Evolutionary conservation across 2,329 filamentous ascomycete genomes (phyloP).

Genomic region (Onygena corvina): DNA sequence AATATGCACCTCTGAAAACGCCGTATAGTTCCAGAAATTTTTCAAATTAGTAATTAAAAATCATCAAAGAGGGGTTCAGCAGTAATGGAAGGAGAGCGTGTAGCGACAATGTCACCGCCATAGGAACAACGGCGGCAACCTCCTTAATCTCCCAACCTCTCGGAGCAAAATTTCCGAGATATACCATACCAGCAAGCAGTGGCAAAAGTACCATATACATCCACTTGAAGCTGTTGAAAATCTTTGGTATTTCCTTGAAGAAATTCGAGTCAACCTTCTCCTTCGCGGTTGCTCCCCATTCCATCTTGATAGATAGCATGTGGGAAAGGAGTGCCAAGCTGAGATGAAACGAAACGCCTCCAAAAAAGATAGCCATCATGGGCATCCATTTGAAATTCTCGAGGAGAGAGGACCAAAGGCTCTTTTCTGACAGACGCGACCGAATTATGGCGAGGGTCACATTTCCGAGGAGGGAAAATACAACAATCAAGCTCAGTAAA

Average conservation of each 20-base stretch:
- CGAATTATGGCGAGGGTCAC: constrained; percentile 50
- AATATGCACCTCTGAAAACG: background rate
- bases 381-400: constrained; percentile 54
- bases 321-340: constrained; percentile 67
- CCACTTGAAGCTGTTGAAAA: constrained; percentile 67
- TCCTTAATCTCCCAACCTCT: constrained; percentile 32
- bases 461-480: constrained; percentile 53
- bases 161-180: constrained; percentile 22
- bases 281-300: constrained; percentile 74
- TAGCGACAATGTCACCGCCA: constrained; percentile 16
- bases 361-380: constrained; percentile 62
- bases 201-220: constrained; percentile 38
- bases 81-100: constrained; percentile 17
- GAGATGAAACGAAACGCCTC: constrained; percentile 59
- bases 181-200: constrained; percentile 20
- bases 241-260: constrained; percentile 70
- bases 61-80: constrained; percentile 18
- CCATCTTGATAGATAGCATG: constrained; percentile 78
- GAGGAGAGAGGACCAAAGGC: constrained; percentile 39
- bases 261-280: constrained; percentile 65
- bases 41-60: constrained; percentile 18
- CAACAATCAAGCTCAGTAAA: constrained; percentile 41
- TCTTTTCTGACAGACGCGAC: constrained; percentile 47
- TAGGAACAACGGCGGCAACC: constrained; percentile 17
- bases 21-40: background rate